A percentile compares a stretch with the other conserved stretches of the same genome.
These are phyloP conservation scores for Mimosa bimucronata DNA, from an alignment of 306 rosid genomes.

Conservation along the genomic window DNA sequence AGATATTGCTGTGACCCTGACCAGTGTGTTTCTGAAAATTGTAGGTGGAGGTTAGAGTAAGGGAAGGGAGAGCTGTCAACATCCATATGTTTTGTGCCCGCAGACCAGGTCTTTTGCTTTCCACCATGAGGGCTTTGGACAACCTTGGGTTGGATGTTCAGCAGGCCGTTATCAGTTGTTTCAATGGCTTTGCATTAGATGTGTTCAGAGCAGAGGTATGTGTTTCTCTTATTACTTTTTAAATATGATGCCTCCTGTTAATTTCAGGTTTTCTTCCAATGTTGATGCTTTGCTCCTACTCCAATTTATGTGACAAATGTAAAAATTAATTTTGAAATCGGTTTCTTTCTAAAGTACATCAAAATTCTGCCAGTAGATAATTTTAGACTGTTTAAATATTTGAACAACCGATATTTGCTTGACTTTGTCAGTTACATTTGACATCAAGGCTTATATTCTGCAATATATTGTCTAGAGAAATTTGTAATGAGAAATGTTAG, in stretches of 20 bases:
- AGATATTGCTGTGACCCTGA: slow-evolving; percentile 16
- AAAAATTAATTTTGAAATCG: background rate
- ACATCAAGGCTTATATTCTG: background rate
- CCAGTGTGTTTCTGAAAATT: slow-evolving; percentile 30
- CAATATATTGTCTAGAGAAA: background rate
- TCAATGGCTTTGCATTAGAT: slow-evolving; percentile 84
- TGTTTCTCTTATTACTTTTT: background rate
- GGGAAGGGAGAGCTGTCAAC: slow-evolving; percentile 77
- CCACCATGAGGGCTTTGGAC: slow-evolving; percentile 77
- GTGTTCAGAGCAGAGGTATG: slow-evolving; percentile 84
- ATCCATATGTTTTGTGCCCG: slow-evolving; percentile 82
- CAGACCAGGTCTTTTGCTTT: slow-evolving; percentile 75
- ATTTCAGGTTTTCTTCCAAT: background rate
- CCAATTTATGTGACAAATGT: background rate
- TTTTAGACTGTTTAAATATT: background rate
- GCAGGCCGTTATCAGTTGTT: slow-evolving; percentile 86
- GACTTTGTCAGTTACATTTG: background rate
- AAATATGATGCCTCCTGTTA: background rate
- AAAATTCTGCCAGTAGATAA: background rate
- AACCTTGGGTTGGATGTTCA: slow-evolving; percentile 80
- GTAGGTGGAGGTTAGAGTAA: slow-evolving; percentile 71
- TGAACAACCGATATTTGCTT: background rate
- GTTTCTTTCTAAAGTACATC: background rate
- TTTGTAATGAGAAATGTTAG: background rate
- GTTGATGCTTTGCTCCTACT: no score